These are phyloP conservation scores for Luffa acutangula DNA, from an alignment of 306 rosid genomes.

Conservation along the genomic window DNA sequence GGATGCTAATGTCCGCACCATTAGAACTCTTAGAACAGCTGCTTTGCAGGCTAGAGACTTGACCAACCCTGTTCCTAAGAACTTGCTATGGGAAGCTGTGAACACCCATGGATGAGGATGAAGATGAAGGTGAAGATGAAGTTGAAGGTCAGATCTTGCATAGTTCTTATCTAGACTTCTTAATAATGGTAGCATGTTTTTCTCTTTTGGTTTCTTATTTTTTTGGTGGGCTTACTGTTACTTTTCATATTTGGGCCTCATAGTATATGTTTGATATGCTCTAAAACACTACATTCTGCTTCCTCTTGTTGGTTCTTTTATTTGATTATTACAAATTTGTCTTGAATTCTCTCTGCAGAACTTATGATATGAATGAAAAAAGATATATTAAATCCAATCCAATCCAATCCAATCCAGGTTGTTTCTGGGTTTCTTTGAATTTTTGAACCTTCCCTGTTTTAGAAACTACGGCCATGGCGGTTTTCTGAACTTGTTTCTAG, in stretches of 20 bases:
- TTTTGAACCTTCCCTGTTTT: background rate
- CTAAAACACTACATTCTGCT: background rate
- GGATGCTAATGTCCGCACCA: slow-evolving; percentile 32
- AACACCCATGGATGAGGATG: slow-evolving; percentile 34
- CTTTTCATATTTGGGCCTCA: background rate
- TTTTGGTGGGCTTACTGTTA: background rate
- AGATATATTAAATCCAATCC: background rate
- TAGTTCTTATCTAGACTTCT: background rate
- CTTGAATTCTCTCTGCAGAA: background rate
- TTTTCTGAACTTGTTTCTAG: background rate
- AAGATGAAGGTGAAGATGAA: background rate
- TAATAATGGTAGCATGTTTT: background rate
- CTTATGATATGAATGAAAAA: background rate
- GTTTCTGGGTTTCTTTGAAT: background rate
- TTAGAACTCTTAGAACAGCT: slow-evolving; percentile 27
- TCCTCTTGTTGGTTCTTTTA: background rate
- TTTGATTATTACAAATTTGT: background rate
- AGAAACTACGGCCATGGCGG: background rate
- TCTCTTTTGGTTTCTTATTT: background rate
- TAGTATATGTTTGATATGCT: background rate
- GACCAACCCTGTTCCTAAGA: slow-evolving; percentile 28
- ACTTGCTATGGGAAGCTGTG: slow-evolving; percentile 42
- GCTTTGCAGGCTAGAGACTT: slow-evolving; percentile 39
- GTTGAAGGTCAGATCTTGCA: background rate
- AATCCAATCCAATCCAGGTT: background rate